These are phyloP conservation scores for Stenocarpella maydis DNA, from an alignment of 2,329 filamentous ascomycete species.

Conservation along the genomic window DNA sequence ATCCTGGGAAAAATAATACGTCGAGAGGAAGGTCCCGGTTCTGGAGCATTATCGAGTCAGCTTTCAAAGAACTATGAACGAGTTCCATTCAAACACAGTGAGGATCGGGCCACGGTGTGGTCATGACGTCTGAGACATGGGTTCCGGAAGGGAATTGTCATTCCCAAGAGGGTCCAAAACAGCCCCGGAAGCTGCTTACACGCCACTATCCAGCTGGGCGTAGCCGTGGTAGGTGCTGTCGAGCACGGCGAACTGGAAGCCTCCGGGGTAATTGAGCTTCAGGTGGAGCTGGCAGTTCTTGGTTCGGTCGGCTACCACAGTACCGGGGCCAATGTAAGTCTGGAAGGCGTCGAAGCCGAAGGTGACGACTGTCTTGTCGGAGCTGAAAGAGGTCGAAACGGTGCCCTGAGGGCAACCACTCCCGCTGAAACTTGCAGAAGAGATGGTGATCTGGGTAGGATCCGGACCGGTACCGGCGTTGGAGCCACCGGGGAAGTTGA, in stretches of 20 bases:
- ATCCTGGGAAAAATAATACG: constrained; percentile 58
- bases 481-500: constrained; percentile 38
- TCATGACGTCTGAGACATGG: too few species aligned
- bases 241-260: constrained; percentile 56
- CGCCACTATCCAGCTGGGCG: constrained; percentile 54
- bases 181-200: too few species aligned
- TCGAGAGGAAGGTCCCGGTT: constrained; percentile 55
- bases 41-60: too few species aligned
- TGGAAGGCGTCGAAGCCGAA: constrained; percentile 58
- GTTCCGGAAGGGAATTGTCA: too few species aligned
- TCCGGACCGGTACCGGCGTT: constrained; percentile 47
- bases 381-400: constrained; percentile 52
- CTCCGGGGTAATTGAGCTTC: constrained; percentile 55
- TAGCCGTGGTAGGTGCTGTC: constrained; percentile 59
- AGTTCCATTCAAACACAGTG: too few species aligned
- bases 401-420: constrained; percentile 55
- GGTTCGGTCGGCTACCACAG: constrained; percentile 45
- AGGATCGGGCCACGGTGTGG: too few species aligned
- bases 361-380: constrained; percentile 54
- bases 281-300: constrained; percentile 60
- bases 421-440: constrained; percentile 51
- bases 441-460: constrained; percentile 51
- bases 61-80: too few species aligned
- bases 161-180: too few species aligned
- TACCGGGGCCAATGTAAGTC: constrained; percentile 56